Evolutionary conservation across 1,284 basidiomycete species (phyloP).

Genomic region (Mycocalia duriaeana): DNA sequence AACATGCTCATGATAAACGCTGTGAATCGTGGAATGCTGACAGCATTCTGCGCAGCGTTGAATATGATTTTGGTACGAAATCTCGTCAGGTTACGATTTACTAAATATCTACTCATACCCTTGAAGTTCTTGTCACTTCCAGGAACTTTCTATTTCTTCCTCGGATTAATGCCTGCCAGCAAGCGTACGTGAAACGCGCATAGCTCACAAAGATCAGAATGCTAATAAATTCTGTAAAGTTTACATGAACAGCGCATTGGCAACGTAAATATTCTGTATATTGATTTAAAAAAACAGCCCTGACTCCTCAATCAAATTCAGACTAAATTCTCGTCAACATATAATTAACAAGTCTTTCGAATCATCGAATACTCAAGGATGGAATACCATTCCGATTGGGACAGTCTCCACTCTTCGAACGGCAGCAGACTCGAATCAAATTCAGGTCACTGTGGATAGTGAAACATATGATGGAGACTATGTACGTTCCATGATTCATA

Average conservation of each 20-base stretch:
- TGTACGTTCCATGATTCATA: not conserved
- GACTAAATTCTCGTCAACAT: conserved; percentile 15
- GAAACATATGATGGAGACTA: not conserved
- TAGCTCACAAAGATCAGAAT: not conserved
- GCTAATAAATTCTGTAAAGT: conserved; percentile 7
- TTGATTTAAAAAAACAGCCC: not conserved
- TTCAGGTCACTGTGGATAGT: conserved; percentile 1
- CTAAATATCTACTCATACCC: not conserved
- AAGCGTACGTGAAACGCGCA: conserved; percentile 16
- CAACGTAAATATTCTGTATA: conserved; percentile 12
- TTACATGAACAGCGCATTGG: conserved; percentile 24
- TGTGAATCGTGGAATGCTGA: conserved; percentile 21
- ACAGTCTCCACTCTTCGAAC: not conserved
- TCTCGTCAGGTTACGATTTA: not conserved
- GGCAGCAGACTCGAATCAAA: not conserved
- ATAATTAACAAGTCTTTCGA: conserved; percentile 6
- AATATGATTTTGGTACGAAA: conserved; percentile 17
- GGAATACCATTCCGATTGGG: conserved; percentile 10
- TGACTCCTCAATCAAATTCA: not conserved
- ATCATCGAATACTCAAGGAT: not conserved
- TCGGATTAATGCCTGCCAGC: conserved; percentile 17
- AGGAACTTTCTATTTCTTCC: conserved; percentile 20
- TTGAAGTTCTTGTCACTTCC: conserved; percentile 18
- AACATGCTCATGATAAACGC: conserved; percentile 18
- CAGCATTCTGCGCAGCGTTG: conserved; percentile 15